These are phyloP conservation scores for Alternaria conjuncta DNA, from an alignment of 2,329 filamentous ascomycete species.

Conservation along the genomic window DNA sequence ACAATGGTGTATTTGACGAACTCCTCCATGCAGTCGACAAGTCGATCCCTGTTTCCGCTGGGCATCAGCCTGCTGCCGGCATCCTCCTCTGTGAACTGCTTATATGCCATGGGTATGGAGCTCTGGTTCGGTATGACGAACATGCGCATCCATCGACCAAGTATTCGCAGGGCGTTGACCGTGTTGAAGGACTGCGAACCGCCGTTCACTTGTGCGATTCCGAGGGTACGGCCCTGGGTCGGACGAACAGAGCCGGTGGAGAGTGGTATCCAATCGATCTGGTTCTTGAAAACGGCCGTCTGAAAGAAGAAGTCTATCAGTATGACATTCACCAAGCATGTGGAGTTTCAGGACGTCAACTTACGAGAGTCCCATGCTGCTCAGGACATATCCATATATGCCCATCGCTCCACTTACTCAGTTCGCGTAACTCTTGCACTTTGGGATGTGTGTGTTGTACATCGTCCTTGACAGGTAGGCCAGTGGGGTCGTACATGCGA, in stretches of 20 bases:
- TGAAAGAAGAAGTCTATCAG: slow-evolving; percentile 24
- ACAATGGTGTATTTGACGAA: slow-evolving; percentile 72
- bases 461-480: slow-evolving; percentile 69
- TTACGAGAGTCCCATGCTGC: slow-evolving; percentile 68
- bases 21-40: slow-evolving; percentile 74
- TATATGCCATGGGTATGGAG: slow-evolving; percentile 68
- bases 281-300: slow-evolving; percentile 72
- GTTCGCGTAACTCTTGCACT: slow-evolving; percentile 66
- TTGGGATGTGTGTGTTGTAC: slow-evolving; percentile 63
- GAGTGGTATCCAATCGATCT: slow-evolving; percentile 74
- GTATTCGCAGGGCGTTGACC: slow-evolving; percentile 68
- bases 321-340: neutral
- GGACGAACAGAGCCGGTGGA: slow-evolving; percentile 67
- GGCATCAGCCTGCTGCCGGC: slow-evolving; percentile 61
- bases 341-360: slow-evolving; percentile 4
- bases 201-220: slow-evolving; percentile 67
- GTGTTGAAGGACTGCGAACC: slow-evolving; percentile 73
- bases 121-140: slow-evolving; percentile 71
- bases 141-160: slow-evolving; percentile 75
- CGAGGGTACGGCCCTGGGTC: slow-evolving; percentile 69
- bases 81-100: slow-evolving; percentile 61
- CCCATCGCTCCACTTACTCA: slow-evolving; percentile 70
- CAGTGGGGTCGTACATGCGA: slow-evolving; percentile 65
- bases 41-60: slow-evolving; percentile 63
- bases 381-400: slow-evolving; percentile 71